Evolutionary conservation across 805 yeast genomes (phyloP), one percentile per base, ranked within the genome.

Genomic region (Diddensiella santjacobensis): DNA sequence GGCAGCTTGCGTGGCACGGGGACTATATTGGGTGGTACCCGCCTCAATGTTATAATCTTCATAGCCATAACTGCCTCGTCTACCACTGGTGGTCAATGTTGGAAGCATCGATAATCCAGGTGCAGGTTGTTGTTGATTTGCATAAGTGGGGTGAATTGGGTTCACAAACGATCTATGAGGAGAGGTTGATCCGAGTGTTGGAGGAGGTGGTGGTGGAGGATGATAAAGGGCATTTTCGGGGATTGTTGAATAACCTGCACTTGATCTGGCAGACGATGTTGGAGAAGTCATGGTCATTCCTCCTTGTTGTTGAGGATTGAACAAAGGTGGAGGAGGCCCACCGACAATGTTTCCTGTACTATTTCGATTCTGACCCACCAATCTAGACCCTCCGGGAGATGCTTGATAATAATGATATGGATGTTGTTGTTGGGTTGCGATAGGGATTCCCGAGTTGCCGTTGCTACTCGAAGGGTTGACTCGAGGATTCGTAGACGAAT

Each of bases 291-390:
- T 35, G 8, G 20, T 17, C 20, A 35, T 8, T 8, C 38, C 38
- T 35, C 18, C 38, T 6, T 35, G 47, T 35, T 35, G 41, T 18
- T 35, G 31, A 19, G 31, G 43, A 13, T 5, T 22, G 20, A 19
- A 40, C 33, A 40, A 17, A 15, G 42, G 23, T 26, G 31, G 31
- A 26, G 31, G 11, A n/a, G n/a, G n/a, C n/a, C n/a, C n/a, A 6
- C 48, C 48, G 13, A 43, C 26, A 13, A 44, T 44, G n/a, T 33
- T 33, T 17, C 48, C 48, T 15, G 48, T 44, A 30, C 48, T 44
- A 31, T 44, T 44, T 18, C 48, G 41, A 26, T 22, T 40, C 41
- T 19, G 48, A 26, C 26, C 47, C 35, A 22, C 22, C 35, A 44
- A 22, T 36, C 19, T 22, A 35, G 15, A 22, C n/a, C n/a, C n/a